Percentiles rank a stretch among this genome's conserved stretches.
These are phyloP conservation scores for Casuarina equisetifolia DNA, from an alignment of 306 rosid species.

Conservation along the genomic window DNA sequence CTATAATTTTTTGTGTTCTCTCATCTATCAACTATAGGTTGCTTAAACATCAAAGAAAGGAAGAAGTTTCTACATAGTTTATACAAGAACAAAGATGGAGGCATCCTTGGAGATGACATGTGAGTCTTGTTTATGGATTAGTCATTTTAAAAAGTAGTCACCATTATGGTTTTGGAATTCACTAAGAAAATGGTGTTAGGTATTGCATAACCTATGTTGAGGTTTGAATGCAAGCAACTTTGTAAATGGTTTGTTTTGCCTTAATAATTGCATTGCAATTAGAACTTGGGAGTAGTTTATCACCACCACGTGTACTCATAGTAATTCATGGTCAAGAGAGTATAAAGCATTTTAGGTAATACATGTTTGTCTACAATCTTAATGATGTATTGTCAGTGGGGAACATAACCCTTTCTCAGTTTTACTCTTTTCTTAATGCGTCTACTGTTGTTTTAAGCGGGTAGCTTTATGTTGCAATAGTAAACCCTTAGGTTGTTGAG, in stretches of 20 bases:
- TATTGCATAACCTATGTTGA: neutral
- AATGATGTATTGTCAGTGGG: neutral
- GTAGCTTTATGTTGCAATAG: neutral
- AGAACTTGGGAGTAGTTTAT: neutral
- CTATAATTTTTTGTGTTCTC: constrained; percentile 65
- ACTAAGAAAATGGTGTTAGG: neutral
- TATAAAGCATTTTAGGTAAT: neutral
- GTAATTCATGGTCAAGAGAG: neutral
- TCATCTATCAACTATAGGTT: constrained; percentile 87
- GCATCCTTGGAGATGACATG: constrained; percentile 99
- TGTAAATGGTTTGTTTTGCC: neutral
- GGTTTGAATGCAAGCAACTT: neutral
- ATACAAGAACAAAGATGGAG: constrained; percentile 86
- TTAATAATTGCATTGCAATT: neutral
- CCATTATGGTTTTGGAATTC: neutral
- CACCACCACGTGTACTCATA: neutral
- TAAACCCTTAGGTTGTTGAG: neutral
- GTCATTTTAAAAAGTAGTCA: neutral
- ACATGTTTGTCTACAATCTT: neutral
- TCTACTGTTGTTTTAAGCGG: neutral
- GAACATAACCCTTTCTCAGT: neutral
- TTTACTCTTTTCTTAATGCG: neutral
- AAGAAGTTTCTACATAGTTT: constrained; percentile 65
- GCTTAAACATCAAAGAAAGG: constrained; percentile 87
- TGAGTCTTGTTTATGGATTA: constrained; percentile 26